These are phyloP conservation scores for Pestalotiopsis sp. DNA, from an alignment of 2,329 filamentous ascomycete species.

Conservation along the genomic window DNA sequence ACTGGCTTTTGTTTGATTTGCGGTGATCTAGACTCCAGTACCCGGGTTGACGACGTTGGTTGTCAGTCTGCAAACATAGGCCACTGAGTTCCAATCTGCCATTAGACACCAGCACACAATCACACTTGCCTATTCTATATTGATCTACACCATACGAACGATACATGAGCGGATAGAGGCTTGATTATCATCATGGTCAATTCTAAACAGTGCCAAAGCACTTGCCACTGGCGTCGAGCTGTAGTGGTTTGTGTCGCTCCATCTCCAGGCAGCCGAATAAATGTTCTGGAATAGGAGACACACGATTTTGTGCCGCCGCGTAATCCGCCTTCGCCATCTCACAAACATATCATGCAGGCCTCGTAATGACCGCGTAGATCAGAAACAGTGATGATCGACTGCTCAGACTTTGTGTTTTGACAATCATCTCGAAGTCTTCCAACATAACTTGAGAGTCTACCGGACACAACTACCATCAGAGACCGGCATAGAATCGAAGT, in stretches of 20 bases:
- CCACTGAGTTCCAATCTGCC: too few relatives aligned
- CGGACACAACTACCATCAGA: neutral
- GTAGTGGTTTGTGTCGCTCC: neutral
- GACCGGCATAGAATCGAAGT: neutral
- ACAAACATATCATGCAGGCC: constrained; percentile 1
- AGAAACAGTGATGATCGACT: neutral
- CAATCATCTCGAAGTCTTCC: neutral
- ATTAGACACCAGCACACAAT: too few relatives aligned
- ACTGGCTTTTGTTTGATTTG: too few relatives aligned
- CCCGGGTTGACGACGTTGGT: too few relatives aligned
- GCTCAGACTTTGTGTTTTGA: neutral
- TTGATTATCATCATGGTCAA: too few relatives aligned
- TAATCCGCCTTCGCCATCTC: constrained; percentile 18
- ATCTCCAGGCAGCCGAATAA: constrained; percentile 13
- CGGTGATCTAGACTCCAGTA: too few relatives aligned
- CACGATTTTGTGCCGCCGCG: constrained; percentile 13
- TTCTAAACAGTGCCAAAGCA: too few relatives aligned
- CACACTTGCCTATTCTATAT: too few relatives aligned
- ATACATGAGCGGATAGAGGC: too few relatives aligned
- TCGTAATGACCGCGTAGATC: constrained; percentile 7
- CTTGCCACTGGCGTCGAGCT: neutral
- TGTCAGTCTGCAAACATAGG: too few relatives aligned
- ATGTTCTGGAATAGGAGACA: neutral
- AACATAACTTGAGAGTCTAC: neutral
- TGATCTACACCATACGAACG: too few relatives aligned